These are phyloP conservation scores for Aphanocladium album DNA, from an alignment of 2,329 filamentous ascomycete genomes.

Conservation along the genomic window DNA sequence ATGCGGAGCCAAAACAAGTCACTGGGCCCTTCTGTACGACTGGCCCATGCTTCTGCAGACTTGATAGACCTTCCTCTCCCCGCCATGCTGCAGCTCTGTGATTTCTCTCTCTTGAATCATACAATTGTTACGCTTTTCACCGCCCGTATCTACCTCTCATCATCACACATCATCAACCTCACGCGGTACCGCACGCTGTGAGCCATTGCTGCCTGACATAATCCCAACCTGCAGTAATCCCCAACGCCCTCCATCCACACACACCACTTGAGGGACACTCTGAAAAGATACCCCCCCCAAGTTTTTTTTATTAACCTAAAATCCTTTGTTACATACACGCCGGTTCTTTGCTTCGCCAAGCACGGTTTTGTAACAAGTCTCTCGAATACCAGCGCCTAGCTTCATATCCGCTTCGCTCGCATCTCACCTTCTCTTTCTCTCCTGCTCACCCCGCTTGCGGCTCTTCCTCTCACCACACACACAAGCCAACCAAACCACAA, in stretches of 20 bases:
- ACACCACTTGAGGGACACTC: background rate
- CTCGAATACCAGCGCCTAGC: background rate
- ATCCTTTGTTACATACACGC: background rate
- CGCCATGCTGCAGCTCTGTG: constrained; percentile 6
- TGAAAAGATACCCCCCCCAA: background rate
- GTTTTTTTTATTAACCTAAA: background rate
- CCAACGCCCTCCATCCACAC: background rate
- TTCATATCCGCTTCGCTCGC: background rate
- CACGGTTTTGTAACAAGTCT: constrained; percentile 5
- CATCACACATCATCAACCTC: constrained; percentile 2
- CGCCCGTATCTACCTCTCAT: constrained; percentile 7
- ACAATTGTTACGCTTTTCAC: constrained; percentile 2
- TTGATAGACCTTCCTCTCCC: constrained; percentile 11
- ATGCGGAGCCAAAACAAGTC: constrained; percentile 12
- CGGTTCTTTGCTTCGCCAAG: background rate
- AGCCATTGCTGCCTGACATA: constrained; percentile 12
- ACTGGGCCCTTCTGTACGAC: background rate
- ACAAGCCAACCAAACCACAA: constrained; percentile 1
- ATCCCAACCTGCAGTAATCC: background rate
- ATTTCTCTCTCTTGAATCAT: constrained; percentile 7
- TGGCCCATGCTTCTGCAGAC: constrained; percentile 10
- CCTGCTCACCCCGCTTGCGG: background rate
- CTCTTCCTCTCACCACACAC: background rate
- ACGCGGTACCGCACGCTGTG: background rate
- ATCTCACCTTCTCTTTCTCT: background rate